Evolutionary conservation across 202 grass and related monocot species (phyloP), one percentile per base, ranked within the genome.

Genomic region (Panicum virgatum): DNA sequence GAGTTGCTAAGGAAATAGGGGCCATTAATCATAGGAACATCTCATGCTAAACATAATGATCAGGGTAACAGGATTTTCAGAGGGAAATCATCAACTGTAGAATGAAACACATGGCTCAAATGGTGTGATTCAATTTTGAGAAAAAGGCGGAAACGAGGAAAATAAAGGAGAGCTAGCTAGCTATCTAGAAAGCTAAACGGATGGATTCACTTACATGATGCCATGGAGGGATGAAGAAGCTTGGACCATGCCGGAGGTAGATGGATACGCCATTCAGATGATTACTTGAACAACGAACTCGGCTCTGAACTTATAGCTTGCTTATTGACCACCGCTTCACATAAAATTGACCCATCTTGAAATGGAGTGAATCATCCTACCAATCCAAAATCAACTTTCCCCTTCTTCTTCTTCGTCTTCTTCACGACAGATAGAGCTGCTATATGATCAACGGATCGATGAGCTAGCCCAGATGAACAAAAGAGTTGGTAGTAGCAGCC

Each of bases 181-280:
- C 25, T 36, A 57, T 51, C 71, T 59, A 75, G 51, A 34, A 18
- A 56, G 48, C 6, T 69, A 9, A 66, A 43, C 46, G 18, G 50
- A 58, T 58, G 72, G 37, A 29, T 42, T 66, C 16, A 52, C 58
- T 82, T 82, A 87, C 85, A 77, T 82, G 78, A 53, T 69, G 43
- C 85, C 78, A 81, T 82, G 78, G 43, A 82, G 52, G 43, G 78
- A 70, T 20, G 85, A 76, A 77, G 85, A 82, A 87, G 78, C 53
- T 82, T 87, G 85, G 72, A 82, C 61, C 78, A 77, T 62, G 39
- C 85, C 78, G 2, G 63, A 70, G 85, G 72, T 76, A 12, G 72
- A 87, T 34, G 77, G 77, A 50, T 87, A 77, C 51, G 85, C 71
- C 85, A 87, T 87, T 80, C 63, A 87, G 48, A 53, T 13, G 19